A percentile compares a stretch with the other conserved stretches of the same genome.
phyloP scores from a whole-genome alignment of 805 yeast species.

The Sugiyamaella floridensis region DNA sequence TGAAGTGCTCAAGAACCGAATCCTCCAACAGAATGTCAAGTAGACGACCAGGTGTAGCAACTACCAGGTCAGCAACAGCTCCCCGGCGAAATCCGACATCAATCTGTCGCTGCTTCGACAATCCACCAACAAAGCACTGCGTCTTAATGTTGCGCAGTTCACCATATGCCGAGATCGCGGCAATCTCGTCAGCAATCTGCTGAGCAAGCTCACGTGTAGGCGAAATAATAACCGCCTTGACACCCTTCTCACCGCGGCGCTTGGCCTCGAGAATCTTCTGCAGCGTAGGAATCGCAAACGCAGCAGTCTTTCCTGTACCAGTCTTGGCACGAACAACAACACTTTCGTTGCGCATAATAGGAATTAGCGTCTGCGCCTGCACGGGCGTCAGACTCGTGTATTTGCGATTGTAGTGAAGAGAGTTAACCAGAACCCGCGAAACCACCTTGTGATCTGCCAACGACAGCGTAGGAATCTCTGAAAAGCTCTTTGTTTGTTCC shows the following conservation, averaged over 20 bases:
- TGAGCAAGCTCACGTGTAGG: constrained; percentile 90
- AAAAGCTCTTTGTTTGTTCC: constrained; percentile 15
- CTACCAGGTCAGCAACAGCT: constrained; percentile 52
- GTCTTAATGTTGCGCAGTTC: constrained; percentile 33
- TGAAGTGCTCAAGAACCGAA: constrained; percentile 42
- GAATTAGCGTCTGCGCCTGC: constrained; percentile 37
- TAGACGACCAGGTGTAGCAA: constrained; percentile 88
- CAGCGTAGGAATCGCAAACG: constrained; percentile 75
- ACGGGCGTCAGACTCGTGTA: constrained; percentile 31
- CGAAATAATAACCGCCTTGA: constrained; percentile 62
- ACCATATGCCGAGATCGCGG: constrained; percentile 36
- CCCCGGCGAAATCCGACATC: constrained; percentile 28
- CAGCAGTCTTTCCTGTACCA: constrained; percentile 92
- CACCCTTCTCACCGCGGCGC: constrained; percentile 33
- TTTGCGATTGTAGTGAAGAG: constrained; percentile 27
- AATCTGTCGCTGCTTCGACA: constrained; percentile 36
- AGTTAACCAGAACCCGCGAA: constrained; percentile 28
- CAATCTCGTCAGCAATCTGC: constrained; percentile 65
- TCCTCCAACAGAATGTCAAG: constrained; percentile 50
- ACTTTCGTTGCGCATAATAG: constrained; percentile 70
- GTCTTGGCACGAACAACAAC: constrained; percentile 86
- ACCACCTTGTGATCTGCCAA: constrained; percentile 24
- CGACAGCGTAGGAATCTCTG: constrained; percentile 22
- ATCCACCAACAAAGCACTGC: constrained; percentile 65
- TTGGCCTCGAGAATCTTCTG: constrained; percentile 44